Evolutionary conservation across 495 filamentous ascomycete genomes (phyloP), one percentile per base, ranked within the genome.

Genomic region (Entonaema liquescens): DNA sequence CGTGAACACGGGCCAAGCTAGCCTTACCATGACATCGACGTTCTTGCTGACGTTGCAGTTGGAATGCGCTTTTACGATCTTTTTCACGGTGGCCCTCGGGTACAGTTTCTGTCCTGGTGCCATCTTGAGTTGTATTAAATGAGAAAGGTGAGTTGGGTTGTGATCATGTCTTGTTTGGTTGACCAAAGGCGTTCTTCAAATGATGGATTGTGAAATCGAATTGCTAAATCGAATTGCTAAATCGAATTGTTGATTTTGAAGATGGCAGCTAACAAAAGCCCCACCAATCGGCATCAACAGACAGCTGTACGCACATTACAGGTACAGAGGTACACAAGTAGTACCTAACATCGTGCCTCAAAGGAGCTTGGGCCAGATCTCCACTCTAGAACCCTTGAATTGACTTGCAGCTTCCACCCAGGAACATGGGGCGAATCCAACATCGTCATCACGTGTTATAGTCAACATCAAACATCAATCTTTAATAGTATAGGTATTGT

Each of bases 1-100:
- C 62, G 59, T 55, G 36, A 59, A 42, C 50, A 65, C 67, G 68
- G 60, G 62, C 28, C 15, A 59, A 57, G 62, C 25, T 23, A 67
- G 68, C 65, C 87, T 71, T 85, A 97, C 93, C 83, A 95, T 81
- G 62, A 97, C 89, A 81, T 97, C 94, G 49, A 89, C 90, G 74
- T 97, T 94, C 79, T 94, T 95, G 83, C 89, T 92, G 67, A 97
- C 79, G 60, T 84, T 90, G 68, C 88, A 87, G 58, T 92, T 91
- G 4, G 92, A 90, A 78, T 97, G 93, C 29, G 93, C 93, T 82
- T 96, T 97, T 68, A 97, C 86, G 35, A 94, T 94, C 68, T 92
- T 91, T 79, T 92, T 95, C 63, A 97, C 85, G 0, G 92, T 93
- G 3, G 88, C 89, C 38, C 94, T 90, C 2, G 94, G 94, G 67